Evolutionary conservation across 2,329 filamentous ascomycete species (phyloP).

Genomic region (Pseudogymnoascus sp.): DNA sequence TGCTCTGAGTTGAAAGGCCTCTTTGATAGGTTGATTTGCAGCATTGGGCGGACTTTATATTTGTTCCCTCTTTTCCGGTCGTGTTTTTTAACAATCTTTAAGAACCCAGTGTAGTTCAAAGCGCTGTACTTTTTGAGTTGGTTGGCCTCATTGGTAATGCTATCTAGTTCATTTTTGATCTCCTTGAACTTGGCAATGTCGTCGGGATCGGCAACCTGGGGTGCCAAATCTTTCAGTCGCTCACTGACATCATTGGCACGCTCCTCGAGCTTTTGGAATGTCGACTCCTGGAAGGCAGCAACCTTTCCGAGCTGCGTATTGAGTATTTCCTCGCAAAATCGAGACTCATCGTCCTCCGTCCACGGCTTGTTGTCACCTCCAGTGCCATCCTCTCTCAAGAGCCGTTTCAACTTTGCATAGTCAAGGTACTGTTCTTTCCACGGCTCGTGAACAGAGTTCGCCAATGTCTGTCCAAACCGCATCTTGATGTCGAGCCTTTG

Average conservation of each 20-base stretch:
- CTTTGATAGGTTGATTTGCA: conserved; percentile 82
- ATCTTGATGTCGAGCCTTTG: conserved; percentile 43
- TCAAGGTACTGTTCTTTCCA: conserved; percentile 96
- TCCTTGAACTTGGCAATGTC: conserved; percentile 55
- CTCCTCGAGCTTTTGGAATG: conserved; percentile 52
- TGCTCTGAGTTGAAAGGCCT: conserved; percentile 89
- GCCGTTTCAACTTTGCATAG: conserved; percentile 84
- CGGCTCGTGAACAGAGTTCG: conserved; percentile 70
- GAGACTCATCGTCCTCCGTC: conserved; percentile 91
- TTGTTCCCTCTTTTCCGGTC: conserved; percentile 82
- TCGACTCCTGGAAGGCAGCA: conserved; percentile 76
- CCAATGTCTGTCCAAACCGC: conserved; percentile 89
- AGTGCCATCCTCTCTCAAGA: conserved; percentile 69
- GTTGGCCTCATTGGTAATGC: conserved; percentile 82
- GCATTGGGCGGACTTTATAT: conserved; percentile 85
- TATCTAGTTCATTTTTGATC: conserved; percentile 73
- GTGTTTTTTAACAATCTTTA: conserved; percentile 99
- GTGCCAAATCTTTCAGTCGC: conserved; percentile 73
- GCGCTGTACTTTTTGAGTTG: conserved; percentile 92
- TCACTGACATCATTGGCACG: conserved; percentile 53
- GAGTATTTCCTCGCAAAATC: conserved; percentile 90
- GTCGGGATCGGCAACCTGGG: conserved; percentile 44
- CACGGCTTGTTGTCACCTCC: conserved; percentile 57
- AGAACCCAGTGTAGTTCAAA: conserved; percentile 94
- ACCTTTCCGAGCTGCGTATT: conserved; percentile 95